Base-by-base conservation (phyloP, 2,329 filamentous ascomycete genomes). In the Pseudogymnoascus sp. region DNA sequence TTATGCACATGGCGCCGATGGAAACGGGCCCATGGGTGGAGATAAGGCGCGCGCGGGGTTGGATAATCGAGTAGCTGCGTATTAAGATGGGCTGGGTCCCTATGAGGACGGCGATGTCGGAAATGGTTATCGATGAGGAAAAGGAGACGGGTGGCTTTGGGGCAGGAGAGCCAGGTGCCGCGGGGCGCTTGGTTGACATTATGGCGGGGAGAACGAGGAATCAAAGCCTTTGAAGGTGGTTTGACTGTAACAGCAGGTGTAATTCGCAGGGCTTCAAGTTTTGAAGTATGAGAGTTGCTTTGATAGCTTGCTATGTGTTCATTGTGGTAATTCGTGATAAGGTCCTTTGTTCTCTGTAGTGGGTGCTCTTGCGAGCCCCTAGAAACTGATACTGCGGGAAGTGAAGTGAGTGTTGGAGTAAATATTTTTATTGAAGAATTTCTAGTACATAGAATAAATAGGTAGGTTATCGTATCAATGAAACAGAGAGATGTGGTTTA, bases 31-130 rank as follows among this genome's bases (percentile, higher is more conserved):
- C 92, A 62, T 88, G 82, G 64, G 86, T 86, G 7, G 93, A 89
- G 71, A 92, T 90, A 64, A 97, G 83, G 67, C 88, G 86, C 14
- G 88, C 85, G 60, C 93, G 90, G 1, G 95, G 93, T 72, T 98
- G 93, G n/a, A 99, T 78, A 6, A 97, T 84, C 3, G 86, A 88
- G 72, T 92, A 87, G 23, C 90, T 82, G 64, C 88, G 88, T 67
- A 98, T 86, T 51, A 85, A 88, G 67, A 99, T 90, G 1, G 86
- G 87, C 73, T 96, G 84, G 2, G 84, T 86, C 68, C 95, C 95
- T 16, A 80, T 85, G 16, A 89, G 77, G 16, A 84, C 77, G 10
- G 86, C 85, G 65, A 82, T 82, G 68, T 88, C 85, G 72, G 85
- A 83, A 65, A 89, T 86, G 31, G 80, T 81, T 64, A 87, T 77